phyloP scores from a whole-genome alignment of 805 yeast species.

The Scheffersomyces lignosus region DNA sequence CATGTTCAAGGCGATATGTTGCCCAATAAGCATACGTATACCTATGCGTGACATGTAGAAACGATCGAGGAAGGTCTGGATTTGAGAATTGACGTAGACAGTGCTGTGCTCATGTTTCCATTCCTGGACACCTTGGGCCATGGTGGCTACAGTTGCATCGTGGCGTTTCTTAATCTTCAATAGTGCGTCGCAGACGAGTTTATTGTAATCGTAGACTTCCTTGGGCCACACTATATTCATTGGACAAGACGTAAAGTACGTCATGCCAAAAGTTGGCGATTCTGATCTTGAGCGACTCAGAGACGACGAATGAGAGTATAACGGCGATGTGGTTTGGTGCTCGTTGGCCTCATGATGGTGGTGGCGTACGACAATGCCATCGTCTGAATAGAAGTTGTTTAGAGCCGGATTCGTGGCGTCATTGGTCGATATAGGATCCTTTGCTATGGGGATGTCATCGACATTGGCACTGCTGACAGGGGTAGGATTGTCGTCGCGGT shows the following conservation, averaged over 20 bases:
- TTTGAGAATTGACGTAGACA: constrained; percentile 61
- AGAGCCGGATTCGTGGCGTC: constrained; percentile 41
- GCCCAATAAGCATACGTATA: constrained; percentile 92
- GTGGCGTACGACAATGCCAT: constrained; percentile 8
- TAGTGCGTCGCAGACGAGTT: constrained; percentile 61
- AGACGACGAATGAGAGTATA: constrained; percentile 11
- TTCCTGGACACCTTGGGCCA: constrained; percentile 89
- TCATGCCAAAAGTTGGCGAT: constrained; percentile 44
- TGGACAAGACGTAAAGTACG: constrained; percentile 55
- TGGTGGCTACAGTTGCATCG: constrained; percentile 90
- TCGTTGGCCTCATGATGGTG: constrained; percentile 11
- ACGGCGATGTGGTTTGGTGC: constrained; percentile 16
- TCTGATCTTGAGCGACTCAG: constrained; percentile 5
- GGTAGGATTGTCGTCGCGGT: no score
- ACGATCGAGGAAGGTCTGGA: constrained; percentile 80
- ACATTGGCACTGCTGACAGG: background rate
- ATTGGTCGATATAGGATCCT: constrained; percentile 11
- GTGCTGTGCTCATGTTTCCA: constrained; percentile 64
- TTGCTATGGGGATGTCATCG: constrained; percentile 6
- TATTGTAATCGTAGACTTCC: constrained; percentile 72
- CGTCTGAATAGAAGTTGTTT: constrained; percentile 43
- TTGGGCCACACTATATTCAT: constrained; percentile 64
- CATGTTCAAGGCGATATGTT: constrained; percentile 79
- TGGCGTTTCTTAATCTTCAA: constrained; percentile 77
- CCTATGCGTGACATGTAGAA: constrained; percentile 92